Percentiles rank a stretch among this genome's conserved stretches.
Conservation (phyloP, 2,329 filamentous ascomycete genomes). For the Triangularia verruculosa region DNA sequence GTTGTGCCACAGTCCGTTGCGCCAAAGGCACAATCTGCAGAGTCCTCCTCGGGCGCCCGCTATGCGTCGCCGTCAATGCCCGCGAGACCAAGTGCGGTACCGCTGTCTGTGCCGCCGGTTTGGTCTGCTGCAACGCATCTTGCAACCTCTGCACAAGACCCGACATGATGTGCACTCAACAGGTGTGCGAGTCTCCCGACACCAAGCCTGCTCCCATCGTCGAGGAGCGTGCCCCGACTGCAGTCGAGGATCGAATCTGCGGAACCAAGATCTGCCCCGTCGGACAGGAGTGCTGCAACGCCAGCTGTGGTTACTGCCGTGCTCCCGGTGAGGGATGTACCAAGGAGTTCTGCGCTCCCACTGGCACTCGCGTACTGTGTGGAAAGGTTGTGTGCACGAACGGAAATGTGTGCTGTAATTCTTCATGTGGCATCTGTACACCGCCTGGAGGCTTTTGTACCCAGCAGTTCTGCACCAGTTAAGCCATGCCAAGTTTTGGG, state of each 20-base stretch:
- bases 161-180: constrained; percentile 21
- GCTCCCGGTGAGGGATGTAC: constrained; percentile 23
- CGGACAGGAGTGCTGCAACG: constrained; percentile 22
- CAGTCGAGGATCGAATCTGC: constrained; percentile 7
- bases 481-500: neutral
- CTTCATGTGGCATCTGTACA: constrained; percentile 28
- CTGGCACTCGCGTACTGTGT: constrained; percentile 16
- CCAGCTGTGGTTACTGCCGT: constrained; percentile 25
- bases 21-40: constrained; percentile 14
- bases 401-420: constrained; percentile 25
- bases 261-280: constrained; percentile 16
- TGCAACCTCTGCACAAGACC: constrained; percentile 25
- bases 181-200: constrained; percentile 16
- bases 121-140: constrained; percentile 26
- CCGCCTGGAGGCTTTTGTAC: constrained; percentile 21
- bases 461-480: constrained; percentile 19
- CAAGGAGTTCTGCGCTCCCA: constrained; percentile 19
- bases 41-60: constrained; percentile 18
- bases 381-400: constrained; percentile 20
- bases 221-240: neutral
- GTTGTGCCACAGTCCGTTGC: constrained; percentile 20
- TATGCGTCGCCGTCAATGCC: constrained; percentile 12
- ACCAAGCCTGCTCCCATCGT: neutral
- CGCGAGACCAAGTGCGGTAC: neutral
- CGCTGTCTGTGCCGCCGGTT: constrained; percentile 17